Evolutionary conservation across 2,329 filamentous ascomycete species (phyloP), one percentile per base, ranked within the genome.

Genomic region (Aspergillus glaucus): DNA sequence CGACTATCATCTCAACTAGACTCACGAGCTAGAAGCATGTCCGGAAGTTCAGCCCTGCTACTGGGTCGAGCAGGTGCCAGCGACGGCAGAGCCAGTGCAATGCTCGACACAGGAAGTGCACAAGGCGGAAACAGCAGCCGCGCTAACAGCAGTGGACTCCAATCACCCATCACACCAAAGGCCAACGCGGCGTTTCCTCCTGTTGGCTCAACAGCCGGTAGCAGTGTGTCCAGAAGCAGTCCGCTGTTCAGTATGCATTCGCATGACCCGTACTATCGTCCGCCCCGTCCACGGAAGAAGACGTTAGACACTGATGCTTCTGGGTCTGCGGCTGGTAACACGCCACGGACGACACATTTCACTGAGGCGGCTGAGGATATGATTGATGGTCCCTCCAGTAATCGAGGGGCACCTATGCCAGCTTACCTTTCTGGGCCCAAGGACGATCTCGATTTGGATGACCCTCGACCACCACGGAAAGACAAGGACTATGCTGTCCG

Each of bases 401-500:
- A 36, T n/a, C 34, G 71, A 26, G 62, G 75, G 47, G 72, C 61
- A 77, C 77, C 2, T 76, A 62, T 71, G 8, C 73, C 79, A 30
- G 79, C 78, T 6, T 80, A 80, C 58, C 63, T 81, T 26, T 74
- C 76, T 17, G 71, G 72, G 8, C 65, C 71, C n/a, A 70, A 69
- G 51, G 79, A 79, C 12, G 79, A 83, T 50, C 73, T 78, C n/a
- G 76, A 78, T 41, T 68, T 77, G 6, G 73, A 76, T 15, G 74
- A 78, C 45, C 66, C 69, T 54, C 54, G 66, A 58, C 55, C 74
- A 70, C 49, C 84, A 81, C 78, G 82, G 43, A 85, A 87, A 1
- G 92, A 98, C 63, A 85, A 87, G 1, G 92, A 98, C 63, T 97
- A 97, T 63, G 86, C 91, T 2, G 93, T 92, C 1, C 85, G 93